Evolutionary conservation across 805 yeast species (phyloP).

Genomic region (Zygosaccharomyces gambellarensis): DNA sequence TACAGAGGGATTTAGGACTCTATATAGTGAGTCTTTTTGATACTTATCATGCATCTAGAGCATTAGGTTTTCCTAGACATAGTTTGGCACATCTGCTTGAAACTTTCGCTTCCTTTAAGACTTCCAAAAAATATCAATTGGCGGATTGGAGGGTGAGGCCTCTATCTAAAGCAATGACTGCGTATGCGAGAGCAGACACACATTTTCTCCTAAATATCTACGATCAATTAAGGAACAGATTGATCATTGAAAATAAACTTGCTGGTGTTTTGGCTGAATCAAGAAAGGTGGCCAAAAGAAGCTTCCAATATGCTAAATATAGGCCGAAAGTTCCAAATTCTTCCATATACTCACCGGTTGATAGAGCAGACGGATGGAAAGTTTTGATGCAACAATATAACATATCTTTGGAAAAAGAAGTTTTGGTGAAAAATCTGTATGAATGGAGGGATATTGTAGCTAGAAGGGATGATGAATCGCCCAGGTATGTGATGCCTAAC

Average conservation of each 20-base stretch:
- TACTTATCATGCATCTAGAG: constrained; percentile 83
- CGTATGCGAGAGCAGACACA: constrained; percentile 92
- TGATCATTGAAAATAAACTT: constrained; percentile 48
- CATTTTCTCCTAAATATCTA: constrained; percentile 81
- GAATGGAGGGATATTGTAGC: constrained; percentile 84
- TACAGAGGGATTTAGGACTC: constrained; percentile 90
- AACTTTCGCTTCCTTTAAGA: constrained; percentile 70
- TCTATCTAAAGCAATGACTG: constrained; percentile 62
- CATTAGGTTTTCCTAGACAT: constrained; percentile 72
- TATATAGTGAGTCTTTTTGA: constrained; percentile 88
- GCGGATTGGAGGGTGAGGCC: constrained; percentile 98
- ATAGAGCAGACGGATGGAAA: constrained; percentile 62
- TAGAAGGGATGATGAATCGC: constrained; percentile 74
- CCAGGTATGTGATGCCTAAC: constrained; percentile 78
- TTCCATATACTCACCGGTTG: constrained; percentile 46
- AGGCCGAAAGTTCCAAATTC: constrained; percentile 38
- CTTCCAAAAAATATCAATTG: constrained; percentile 90
- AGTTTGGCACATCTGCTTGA: constrained; percentile 83
- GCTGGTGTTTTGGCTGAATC: constrained; percentile 69
- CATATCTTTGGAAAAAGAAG: constrained; percentile 49
- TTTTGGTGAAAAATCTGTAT: constrained; percentile 55
- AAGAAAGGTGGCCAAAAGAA: constrained; percentile 68
- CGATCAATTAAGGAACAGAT: constrained; percentile 62
- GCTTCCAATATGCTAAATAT: constrained; percentile 75
- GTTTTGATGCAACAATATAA: constrained; percentile 59